These are phyloP conservation scores for Epichloe festucae DNA, from an alignment of 2,329 filamentous ascomycete species.

Conservation along the genomic window DNA sequence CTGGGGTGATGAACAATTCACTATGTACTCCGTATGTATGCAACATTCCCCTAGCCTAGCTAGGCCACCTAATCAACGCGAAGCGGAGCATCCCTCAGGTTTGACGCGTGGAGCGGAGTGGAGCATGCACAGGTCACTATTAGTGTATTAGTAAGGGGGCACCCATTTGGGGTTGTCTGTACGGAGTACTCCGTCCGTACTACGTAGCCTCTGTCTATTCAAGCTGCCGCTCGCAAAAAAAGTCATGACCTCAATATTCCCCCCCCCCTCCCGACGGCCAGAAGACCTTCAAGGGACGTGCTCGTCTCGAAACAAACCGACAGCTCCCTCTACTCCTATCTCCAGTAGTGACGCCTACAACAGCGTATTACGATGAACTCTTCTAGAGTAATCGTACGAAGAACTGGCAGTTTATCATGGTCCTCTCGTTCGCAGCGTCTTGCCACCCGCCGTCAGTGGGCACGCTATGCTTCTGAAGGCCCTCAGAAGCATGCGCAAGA, in stretches of 20 bases:
- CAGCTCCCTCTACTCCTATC: not conserved
- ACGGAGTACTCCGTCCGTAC: too few relatives aligned
- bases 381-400: conserved; percentile 17
- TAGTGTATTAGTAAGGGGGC: too few relatives aligned
- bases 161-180: too few relatives aligned
- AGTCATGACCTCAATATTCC: conserved; percentile 2
- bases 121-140: too few relatives aligned
- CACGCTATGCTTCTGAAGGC: conserved; percentile 15
- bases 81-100: too few relatives aligned
- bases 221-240: not conserved
- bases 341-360: not conserved
- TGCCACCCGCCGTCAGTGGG: conserved; percentile 17
- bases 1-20: too few relatives aligned
- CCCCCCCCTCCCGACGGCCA: not conserved
- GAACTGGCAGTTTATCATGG: conserved; percentile 13
- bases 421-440: conserved; percentile 11
- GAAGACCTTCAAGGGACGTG: not conserved
- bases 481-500: conserved; percentile 9
- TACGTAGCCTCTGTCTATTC: too few relatives aligned
- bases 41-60: too few relatives aligned
- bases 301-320: not conserved
- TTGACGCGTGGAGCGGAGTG: too few relatives aligned
- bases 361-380: conserved; percentile 17
- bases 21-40: too few relatives aligned
- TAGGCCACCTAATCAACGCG: too few relatives aligned